These are phyloP conservation scores for Naganishia cerealis DNA, from an alignment of 1,284 basidiomycete species.

Conservation along the genomic window DNA sequence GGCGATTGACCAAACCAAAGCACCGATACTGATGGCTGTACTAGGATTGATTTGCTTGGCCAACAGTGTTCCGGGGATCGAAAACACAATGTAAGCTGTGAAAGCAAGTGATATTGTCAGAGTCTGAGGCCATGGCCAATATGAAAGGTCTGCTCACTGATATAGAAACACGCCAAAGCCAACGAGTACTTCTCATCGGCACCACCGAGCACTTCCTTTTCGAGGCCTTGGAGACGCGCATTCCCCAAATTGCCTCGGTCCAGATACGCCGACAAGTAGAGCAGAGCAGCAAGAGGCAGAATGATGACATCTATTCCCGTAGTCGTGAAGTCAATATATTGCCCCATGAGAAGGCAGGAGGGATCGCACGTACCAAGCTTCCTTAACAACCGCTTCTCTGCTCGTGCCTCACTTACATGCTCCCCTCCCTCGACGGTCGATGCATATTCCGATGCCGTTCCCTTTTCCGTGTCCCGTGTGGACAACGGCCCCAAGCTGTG, in stretches of 20 bases:
- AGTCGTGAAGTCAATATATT: neutral
- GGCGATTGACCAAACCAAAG: conserved; percentile 54
- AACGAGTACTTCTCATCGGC: conserved; percentile 52
- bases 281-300: conserved; percentile 53
- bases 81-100: conserved; percentile 51
- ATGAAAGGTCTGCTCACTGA: conserved; percentile 31
- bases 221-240: conserved; percentile 50
- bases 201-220: conserved; percentile 45
- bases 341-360: neutral
- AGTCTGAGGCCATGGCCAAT: too few relatives aligned
- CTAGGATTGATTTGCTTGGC: conserved; percentile 49
- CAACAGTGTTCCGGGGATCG: conserved; percentile 44
- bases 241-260: conserved; percentile 53
- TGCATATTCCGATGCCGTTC: conserved; percentile 40
- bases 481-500: conserved; percentile 24
- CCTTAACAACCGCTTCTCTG: conserved; percentile 45
- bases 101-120: neutral
- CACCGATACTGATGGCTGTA: conserved; percentile 51
- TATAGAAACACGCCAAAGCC: conserved; percentile 52
- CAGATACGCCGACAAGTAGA: conserved; percentile 56
- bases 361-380: conserved; percentile 46
- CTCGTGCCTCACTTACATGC: conserved; percentile 38
- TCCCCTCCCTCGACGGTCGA: conserved; percentile 41
- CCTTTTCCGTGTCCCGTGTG: conserved; percentile 41
- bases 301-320: conserved; percentile 46